phyloP scores from a whole-genome alignment of 108 stramenopile species.

The Seminavis robusta region DNA sequence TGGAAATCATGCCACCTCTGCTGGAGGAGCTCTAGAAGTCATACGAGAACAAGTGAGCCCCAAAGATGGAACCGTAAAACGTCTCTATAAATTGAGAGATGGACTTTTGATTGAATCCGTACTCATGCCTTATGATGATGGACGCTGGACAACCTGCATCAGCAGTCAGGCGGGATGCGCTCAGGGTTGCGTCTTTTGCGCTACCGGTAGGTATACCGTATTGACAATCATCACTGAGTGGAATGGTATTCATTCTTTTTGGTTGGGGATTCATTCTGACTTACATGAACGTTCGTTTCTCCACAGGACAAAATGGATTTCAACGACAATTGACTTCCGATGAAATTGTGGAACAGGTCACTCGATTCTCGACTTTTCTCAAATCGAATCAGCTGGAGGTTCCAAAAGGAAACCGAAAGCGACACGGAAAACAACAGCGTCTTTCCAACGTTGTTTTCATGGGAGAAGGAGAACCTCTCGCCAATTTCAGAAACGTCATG shows the following conservation, averaged over 20 bases:
- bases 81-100: slow-evolving; percentile 83
- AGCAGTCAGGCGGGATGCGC: slow-evolving; percentile 96
- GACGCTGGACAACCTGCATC: slow-evolving; percentile 94
- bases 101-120: slow-evolving; percentile 95
- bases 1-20: slow-evolving; percentile 36
- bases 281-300: too few species aligned
- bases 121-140: slow-evolving; percentile 96
- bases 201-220: too few species aligned
- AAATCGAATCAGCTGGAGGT: too few species aligned
- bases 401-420: not conserved
- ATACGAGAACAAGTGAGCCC: slow-evolving; percentile 56
- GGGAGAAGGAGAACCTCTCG: slow-evolving; percentile 95
- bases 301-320: slow-evolving; percentile 99
- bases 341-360: slow-evolving; percentile 93
- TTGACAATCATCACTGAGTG: not conserved
- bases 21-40: slow-evolving; percentile 56
- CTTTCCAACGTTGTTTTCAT: slow-evolving; percentile 95
- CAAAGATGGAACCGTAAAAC: slow-evolving; percentile 93
- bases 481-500: slow-evolving; percentile 92
- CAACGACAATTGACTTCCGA: slow-evolving; percentile 84
- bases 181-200: slow-evolving; percentile 91
- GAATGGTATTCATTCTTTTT: not conserved
- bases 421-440: slow-evolving; percentile 47
- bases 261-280: slow-evolving; percentile 43
- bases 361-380: slow-evolving; percentile 61